Evolutionary conservation across 2,329 filamentous ascomycete genomes (phyloP).

Genomic region (Hymenoscyphus repandus): DNA sequence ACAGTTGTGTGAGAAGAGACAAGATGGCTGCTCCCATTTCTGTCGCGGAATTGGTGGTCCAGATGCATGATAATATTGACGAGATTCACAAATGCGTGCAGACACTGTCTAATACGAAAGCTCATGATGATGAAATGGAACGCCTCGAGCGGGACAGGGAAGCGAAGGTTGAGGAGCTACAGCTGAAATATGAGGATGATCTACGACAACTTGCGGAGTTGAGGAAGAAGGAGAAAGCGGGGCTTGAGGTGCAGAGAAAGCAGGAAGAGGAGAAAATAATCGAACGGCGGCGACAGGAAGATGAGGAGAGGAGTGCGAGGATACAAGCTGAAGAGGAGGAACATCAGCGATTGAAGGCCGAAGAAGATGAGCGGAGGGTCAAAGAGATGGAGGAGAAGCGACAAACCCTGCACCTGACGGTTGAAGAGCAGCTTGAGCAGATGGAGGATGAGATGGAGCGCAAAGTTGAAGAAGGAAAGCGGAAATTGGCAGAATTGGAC

Average conservation of each 20-base stretch:
- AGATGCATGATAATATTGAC: slow-evolving; percentile 28
- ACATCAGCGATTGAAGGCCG: slow-evolving; percentile 7
- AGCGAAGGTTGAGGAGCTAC: slow-evolving; percentile 17
- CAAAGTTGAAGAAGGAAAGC: slow-evolving; percentile 22
- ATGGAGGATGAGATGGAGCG: slow-evolving; percentile 27
- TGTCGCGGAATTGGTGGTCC: slow-evolving; percentile 21
- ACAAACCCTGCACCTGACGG: slow-evolving; percentile 14
- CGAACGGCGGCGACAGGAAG: slow-evolving; percentile 14
- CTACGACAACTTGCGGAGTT: slow-evolving; percentile 10
- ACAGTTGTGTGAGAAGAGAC: too few species aligned
- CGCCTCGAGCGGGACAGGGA: slow-evolving; percentile 21
- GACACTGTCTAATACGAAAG: slow-evolving; percentile 19
- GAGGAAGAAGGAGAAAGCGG: slow-evolving; percentile 15
- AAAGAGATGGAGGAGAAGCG: slow-evolving; percentile 18
- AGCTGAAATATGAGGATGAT: slow-evolving; percentile 16
- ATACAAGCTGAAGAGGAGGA: slow-evolving; percentile 12
- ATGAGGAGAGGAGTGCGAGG: slow-evolving; percentile 13
- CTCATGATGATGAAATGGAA: slow-evolving; percentile 24
- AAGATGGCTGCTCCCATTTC: too few species aligned
- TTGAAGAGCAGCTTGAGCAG: slow-evolving; percentile 23
- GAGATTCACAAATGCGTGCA: slow-evolving; percentile 21
- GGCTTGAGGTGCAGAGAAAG: slow-evolving; percentile 12
- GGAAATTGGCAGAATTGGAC: slow-evolving; percentile 20
- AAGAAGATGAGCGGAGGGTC: slow-evolving; percentile 20
- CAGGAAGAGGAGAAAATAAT: slow-evolving; percentile 19